Evolutionary conservation across 2,329 filamentous ascomycete genomes (phyloP).

Genomic region (Calonectria ilicicola): DNA sequence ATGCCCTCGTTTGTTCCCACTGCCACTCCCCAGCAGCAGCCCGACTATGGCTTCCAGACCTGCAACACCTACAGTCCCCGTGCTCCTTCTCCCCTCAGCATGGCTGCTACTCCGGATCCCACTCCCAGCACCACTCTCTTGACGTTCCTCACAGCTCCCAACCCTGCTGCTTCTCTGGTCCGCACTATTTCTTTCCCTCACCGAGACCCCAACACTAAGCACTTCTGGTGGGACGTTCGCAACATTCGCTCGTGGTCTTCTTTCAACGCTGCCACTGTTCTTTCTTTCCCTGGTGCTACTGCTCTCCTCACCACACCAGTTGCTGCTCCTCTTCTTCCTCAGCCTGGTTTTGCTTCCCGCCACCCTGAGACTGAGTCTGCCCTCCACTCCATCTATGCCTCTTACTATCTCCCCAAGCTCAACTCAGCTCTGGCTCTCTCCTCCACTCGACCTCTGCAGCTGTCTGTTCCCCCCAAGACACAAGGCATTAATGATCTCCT

Average conservation of each 20-base stretch:
- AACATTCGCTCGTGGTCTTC: slow-evolving; percentile 86
- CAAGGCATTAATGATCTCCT: slow-evolving; percentile 63
- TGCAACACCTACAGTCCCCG: slow-evolving; percentile 57
- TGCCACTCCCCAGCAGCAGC: slow-evolving; percentile 25
- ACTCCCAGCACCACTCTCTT: slow-evolving; percentile 76
- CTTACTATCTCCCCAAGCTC: slow-evolving; percentile 86
- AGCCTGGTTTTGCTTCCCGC: slow-evolving; percentile 67
- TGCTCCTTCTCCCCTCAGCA: slow-evolving; percentile 58
- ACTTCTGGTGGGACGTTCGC: slow-evolving; percentile 97
- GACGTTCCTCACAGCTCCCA: slow-evolving; percentile 81
- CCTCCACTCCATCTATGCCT: slow-evolving; percentile 80
- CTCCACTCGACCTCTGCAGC: slow-evolving; percentile 72
- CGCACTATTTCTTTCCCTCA: slow-evolving; percentile 79
- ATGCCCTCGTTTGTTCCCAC: slow-evolving; percentile 63
- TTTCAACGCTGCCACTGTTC: slow-evolving; percentile 80
- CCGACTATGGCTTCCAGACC: slow-evolving; percentile 57
- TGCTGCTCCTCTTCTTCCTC: slow-evolving; percentile 70
- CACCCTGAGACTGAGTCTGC: slow-evolving; percentile 83
- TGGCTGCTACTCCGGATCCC: slow-evolving; percentile 56
- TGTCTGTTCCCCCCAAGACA: slow-evolving; percentile 56
- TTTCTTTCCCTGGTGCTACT: slow-evolving; percentile 78
- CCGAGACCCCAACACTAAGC: slow-evolving; percentile 76
- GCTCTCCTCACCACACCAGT: slow-evolving; percentile 79
- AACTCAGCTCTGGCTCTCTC: slow-evolving; percentile 86
- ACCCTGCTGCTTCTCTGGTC: slow-evolving; percentile 85